phyloP scores from a whole-genome alignment of 2,329 filamentous ascomycete genomes.

The Aspergillus ochraceus region DNA sequence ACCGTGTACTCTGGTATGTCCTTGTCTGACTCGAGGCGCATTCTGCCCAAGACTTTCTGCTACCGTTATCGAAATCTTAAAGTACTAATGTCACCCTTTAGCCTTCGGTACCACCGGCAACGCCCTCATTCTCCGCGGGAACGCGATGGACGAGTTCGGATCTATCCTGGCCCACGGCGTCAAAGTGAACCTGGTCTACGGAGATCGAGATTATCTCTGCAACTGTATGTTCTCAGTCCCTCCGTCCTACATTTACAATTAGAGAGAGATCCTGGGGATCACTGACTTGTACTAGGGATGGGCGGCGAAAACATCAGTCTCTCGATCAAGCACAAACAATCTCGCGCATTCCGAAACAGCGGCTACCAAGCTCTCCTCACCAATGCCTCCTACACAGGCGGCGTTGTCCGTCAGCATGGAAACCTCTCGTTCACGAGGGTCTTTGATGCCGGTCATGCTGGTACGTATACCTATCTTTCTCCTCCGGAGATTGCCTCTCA shows the following conservation, averaged over 20 bases:
- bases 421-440: constrained; percentile 5
- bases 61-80: too few species aligned
- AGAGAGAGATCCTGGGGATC: not conserved
- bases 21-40: too few species aligned
- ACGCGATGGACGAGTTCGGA: constrained; percentile 2
- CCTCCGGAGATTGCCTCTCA: not conserved
- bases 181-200: constrained; percentile 4
- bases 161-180: constrained; percentile 5
- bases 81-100: not conserved
- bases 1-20: not conserved
- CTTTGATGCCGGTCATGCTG: constrained; percentile 1
- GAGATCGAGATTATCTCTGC: constrained; percentile 6
- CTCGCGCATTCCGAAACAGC: not conserved
- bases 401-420: constrained; percentile 6
- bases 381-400: not conserved
- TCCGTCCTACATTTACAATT: not conserved
- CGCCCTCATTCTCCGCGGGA: constrained; percentile 3
- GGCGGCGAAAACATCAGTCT: constrained; percentile 7
- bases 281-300: not conserved
- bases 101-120: constrained; percentile 4
- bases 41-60: too few species aligned
- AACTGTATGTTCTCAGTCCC: not conserved
- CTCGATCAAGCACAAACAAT: constrained; percentile 1
- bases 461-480: not conserved
- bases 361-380: constrained; percentile 2